A percentile compares a stretch with the other conserved stretches of the same genome.
phyloP scores from a whole-genome alignment of 768 basidiomycete genomes.

The Chiua virens region DNA sequence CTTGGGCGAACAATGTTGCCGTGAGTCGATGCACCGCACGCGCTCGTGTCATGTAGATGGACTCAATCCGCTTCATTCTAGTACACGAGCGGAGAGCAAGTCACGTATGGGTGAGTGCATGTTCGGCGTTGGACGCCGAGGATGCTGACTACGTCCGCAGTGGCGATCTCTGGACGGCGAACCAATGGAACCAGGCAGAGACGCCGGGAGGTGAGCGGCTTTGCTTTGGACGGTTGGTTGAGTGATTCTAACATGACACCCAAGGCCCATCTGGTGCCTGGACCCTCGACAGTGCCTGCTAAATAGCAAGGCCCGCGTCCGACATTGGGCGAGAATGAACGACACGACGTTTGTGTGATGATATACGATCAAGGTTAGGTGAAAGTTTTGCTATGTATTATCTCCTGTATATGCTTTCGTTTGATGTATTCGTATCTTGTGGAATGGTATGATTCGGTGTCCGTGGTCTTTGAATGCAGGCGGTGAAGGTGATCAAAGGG shows the following conservation, averaged over 20 bases:
- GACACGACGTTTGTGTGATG: too few species aligned
- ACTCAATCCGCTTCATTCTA: slow-evolving; percentile 8
- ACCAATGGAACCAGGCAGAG: slow-evolving; percentile 47
- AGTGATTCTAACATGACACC: not conserved
- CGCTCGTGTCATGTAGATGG: too few species aligned
- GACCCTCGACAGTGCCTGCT: slow-evolving; percentile 55
- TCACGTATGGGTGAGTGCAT: slow-evolving; percentile 39
- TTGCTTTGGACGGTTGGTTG: not conserved
- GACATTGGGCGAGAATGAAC: too few species aligned
- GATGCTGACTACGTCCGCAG: slow-evolving; percentile 23
- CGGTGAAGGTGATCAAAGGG: too few species aligned
- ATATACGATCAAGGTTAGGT: too few species aligned
- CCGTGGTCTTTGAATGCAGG: too few species aligned
- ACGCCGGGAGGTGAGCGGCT: slow-evolving; percentile 25
- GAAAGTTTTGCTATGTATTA: too few species aligned
- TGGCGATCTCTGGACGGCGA: slow-evolving; percentile 49
- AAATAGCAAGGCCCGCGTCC: too few species aligned
- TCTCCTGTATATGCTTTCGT: too few species aligned
- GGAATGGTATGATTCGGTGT: too few species aligned
- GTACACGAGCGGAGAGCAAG: slow-evolving; percentile 44
- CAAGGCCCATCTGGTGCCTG: slow-evolving; percentile 53
- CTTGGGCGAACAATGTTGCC: slow-evolving; percentile 40
- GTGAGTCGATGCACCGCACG: slow-evolving; percentile 28
- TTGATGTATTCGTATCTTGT: too few species aligned
- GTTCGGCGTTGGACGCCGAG: not conserved